Evolutionary conservation across 371 early-diverging fungal genomes (phyloP), one percentile per base, ranked within the genome.

Genomic region (Zychaea mexicana): DNA sequence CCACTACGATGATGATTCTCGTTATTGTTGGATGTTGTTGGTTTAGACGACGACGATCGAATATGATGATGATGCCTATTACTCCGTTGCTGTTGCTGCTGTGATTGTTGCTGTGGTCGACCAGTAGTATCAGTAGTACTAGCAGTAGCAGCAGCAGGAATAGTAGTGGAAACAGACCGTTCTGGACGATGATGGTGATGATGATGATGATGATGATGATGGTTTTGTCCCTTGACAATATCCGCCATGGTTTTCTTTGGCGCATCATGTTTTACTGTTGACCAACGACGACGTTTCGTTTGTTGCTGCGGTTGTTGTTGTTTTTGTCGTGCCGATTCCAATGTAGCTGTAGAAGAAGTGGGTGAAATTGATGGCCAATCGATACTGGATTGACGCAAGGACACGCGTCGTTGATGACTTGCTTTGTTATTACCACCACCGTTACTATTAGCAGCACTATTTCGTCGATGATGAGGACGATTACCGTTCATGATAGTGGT

Each of bases 241-340:
- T 63, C 64, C 7, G 64, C 64, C 64, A 63, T 63, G 1, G 64
- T 63, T 26, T 47, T 55, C 28, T 56, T 45, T 33, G 39, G 39
- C 19, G 64, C 13, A 17, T 65, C 65, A 21, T 65, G 65, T 26
- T 70, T 70, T 27, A 64, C 62, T 0, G 70, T 70, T 5, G 70
- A 70, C 70, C 70, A 70, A n/a, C 70, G 63, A 9, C 70, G 62
- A 10, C 70, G 66, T 17, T 66, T 60, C n/a, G 10, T 28, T 21
- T 55, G 55, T 10, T 52, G 42, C 24, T 59, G 56, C 15, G 49
- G 65, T 38, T 61, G 60, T 19, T 31, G 19, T 31, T 60, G 60
- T 30, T 59, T 36, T 1, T 47, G 61, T 4, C 47, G 38, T 55
- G 60, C 9, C 3, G 32, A 12, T 22, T 60, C 60, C 42, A 31